These are phyloP conservation scores for Dichotomopilus funicola DNA, from an alignment of 2,329 filamentous ascomycete genomes.

Conservation along the genomic window DNA sequence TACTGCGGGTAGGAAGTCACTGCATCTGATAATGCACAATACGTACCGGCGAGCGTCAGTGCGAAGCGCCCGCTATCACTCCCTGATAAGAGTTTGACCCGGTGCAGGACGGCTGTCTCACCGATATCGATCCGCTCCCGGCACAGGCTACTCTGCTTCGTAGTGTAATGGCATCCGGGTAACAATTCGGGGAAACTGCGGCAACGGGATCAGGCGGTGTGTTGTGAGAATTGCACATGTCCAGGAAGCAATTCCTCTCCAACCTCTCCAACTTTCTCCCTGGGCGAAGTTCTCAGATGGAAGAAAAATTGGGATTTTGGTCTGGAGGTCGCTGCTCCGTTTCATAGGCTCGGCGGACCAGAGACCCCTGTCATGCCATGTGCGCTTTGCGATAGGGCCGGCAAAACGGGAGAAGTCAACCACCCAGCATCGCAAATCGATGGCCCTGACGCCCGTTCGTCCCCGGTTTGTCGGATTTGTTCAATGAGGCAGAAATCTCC, in stretches of 20 bases:
- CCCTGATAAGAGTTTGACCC: too few relatives aligned
- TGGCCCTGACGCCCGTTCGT: not conserved
- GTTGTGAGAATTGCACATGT: too few relatives aligned
- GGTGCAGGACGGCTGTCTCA: too few relatives aligned
- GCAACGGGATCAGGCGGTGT: too few relatives aligned
- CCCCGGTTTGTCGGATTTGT: slow-evolving; percentile 16
- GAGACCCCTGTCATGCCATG: slow-evolving; percentile 28
- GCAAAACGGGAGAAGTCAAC: slow-evolving; percentile 25
- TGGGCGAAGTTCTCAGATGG: not conserved
- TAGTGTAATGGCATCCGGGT: too few relatives aligned
- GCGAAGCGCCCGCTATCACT: too few relatives aligned
- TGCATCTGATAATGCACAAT: slow-evolving; percentile 14
- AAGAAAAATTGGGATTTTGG: not conserved
- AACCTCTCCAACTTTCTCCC: not conserved
- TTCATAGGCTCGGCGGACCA: slow-evolving; percentile 14
- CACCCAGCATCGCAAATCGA: slow-evolving; percentile 9
- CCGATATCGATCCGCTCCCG: too few relatives aligned
- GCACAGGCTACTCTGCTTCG: too few relatives aligned
- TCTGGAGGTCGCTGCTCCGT: slow-evolving; percentile 14
- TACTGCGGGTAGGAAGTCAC: not conserved
- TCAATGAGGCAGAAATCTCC: not conserved
- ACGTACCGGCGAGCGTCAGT: too few relatives aligned
- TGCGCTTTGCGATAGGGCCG: slow-evolving; percentile 29
- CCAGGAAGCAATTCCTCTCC: too few relatives aligned
- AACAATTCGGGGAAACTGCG: too few relatives aligned